A percentile compares a stretch with the other conserved stretches of the same genome.
Conservation (phyloP, 257 asterid species). For the Primulina eburnea region DNA sequence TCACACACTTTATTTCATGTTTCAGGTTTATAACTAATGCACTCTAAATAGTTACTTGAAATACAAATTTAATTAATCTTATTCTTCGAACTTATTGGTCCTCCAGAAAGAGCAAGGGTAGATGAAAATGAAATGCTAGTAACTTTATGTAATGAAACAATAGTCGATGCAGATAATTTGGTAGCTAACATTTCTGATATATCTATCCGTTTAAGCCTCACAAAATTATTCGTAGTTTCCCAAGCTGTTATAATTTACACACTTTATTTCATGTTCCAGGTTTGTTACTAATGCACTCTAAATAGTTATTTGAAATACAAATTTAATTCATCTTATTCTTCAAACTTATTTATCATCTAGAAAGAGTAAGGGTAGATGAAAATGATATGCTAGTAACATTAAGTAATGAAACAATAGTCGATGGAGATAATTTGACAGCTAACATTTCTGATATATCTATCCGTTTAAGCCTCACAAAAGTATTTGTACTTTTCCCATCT, state of each 20-base stretch:
- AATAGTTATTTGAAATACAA: background rate
- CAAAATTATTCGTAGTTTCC: no score
- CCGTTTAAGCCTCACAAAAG: no score
- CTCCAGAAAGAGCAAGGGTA: background rate
- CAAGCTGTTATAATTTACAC: background rate
- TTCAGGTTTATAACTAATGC: background rate
- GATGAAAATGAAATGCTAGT: background rate
- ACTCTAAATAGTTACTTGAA: background rate
- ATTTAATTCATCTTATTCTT: background rate
- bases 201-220: no score
- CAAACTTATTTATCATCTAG: background rate
- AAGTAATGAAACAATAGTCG: background rate
- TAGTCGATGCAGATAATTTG: no score
- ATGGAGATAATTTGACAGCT: no score
- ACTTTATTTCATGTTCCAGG: background rate
- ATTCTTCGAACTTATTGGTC: slow-evolving; percentile 2
- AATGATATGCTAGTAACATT: no score
- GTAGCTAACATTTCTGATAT: no score
- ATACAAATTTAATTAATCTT: background rate
- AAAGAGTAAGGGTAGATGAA: background rate
- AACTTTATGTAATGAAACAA: background rate
- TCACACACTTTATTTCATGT: background rate
- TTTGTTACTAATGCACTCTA: background rate
- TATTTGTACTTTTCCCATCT: background rate
- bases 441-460: no score